Base-by-base conservation (phyloP, 257 asterid genomes). In the Lantana camara region DNA sequence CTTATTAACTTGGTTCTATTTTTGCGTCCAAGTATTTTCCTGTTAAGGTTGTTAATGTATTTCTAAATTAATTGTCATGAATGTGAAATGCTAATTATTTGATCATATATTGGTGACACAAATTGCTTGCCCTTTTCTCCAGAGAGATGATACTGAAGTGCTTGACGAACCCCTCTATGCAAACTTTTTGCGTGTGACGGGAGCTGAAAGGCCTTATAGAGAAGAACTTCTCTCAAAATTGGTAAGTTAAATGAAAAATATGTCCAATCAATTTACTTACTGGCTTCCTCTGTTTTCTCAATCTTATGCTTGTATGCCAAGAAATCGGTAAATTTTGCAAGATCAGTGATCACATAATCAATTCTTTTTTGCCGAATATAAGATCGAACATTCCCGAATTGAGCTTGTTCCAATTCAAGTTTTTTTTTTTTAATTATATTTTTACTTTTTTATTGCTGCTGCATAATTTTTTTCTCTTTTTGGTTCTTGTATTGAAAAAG, bases 81-180 rank as follows among this genome's bases (percentile, higher is more conserved):
- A 7, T 34, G 41, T 50, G 74, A 45, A 44, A 57, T 63, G 50
- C 15, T 49, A 27, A 38, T 68, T 69, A 9, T 52, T 52, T 17
- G 13, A 12, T 35, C n/a, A n/a, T n/a, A n/a, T n/a, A n/a, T n/a
- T n/a, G n/a, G n/a, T n/a, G n/a, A n/a, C n/a, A n/a, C n/a, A n/a
- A n/a, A n/a, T n/a, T n/a, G n/a, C n/a, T 54, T 42, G 13, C 38
- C 12, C 13, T 15, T 57, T 35, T 16, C 32, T 2, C 21, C 84
- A 90, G 96, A 85, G 96, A 69, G 85, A 90, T 79, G 97, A 90
- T 55, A 77, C 57, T 12, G 95, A 90, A 71, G 95, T 90, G 48
- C 88, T 87, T 17, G 97, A 90, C 67, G 97, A 90, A 71, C 97
- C 96, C 23, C 82, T 90, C 7, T 90, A 90, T 79, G 77, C 90